Evolutionary conservation across 2,329 filamentous ascomycete genomes (phyloP), one percentile per base, ranked within the genome.

Genomic region (Dothistroma pini): DNA sequence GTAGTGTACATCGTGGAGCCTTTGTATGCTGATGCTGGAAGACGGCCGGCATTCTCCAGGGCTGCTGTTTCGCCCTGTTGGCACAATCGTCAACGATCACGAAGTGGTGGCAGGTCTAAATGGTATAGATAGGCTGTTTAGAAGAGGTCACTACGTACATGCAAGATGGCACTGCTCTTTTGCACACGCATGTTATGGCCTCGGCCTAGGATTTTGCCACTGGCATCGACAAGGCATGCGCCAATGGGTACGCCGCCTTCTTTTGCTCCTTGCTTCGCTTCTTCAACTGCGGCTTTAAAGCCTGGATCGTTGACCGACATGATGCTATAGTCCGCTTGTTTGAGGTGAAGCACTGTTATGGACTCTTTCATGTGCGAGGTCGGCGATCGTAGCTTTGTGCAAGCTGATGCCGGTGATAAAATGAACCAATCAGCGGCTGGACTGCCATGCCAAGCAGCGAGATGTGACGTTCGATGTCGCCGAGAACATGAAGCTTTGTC

Each of bases 1-100:
- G 89, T 91, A 2, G 89, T 93, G 76, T 90, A 93, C 88, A 93
- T 91, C n/a, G 89, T 92, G 38, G 87, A 84, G 32, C 86, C 86
- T 66, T 82, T 81, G 75, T 91, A 92, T 6, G 83, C 82, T 1
- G 83, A 84, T 16, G 88, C 88, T 34, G 87, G 86, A 22, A 91
- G 82, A 44, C 89, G 84, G 51, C 89, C 89, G 0, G 88, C 88
- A 74, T 89, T 87, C 72, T 89, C 86, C 44, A 93, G 80, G n/a
- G 88, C 85, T 19, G 88, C 86, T 21, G 89, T 92, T 74, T 93
- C 89, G 65, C 85, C 89, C 88, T 91, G 66, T 0, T 31, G 29
- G 21, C 31, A n/a, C 49, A 49, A 19, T 4, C n/a, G 41, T 44
- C 16, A 44, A 44, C 14, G 9, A 19, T 63, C 22, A 53, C n/a